Percentiles rank a stretch among this genome's conserved stretches.
These are phyloP conservation scores for Castanea crenata DNA, from an alignment of 306 rosid species.

Conservation along the genomic window DNA sequence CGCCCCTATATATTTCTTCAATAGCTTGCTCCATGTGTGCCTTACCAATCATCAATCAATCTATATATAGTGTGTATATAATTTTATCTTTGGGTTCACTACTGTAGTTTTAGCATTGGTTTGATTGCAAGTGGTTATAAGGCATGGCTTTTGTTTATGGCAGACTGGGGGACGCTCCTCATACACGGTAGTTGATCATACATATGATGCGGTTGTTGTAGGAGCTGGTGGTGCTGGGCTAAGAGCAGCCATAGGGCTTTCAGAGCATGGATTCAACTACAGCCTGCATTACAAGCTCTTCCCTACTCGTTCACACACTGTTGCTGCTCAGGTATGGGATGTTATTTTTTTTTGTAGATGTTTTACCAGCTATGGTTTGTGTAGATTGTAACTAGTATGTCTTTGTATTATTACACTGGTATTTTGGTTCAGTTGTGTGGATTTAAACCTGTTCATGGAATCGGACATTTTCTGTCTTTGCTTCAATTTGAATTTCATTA, in stretches of 20 bases:
- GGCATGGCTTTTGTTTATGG: conserved; percentile 14
- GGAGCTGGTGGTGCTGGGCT: conserved; percentile 99
- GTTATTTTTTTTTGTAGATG: neutral
- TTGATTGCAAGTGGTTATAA: conserved; percentile 7
- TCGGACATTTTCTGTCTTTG: neutral
- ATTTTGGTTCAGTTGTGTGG: neutral
- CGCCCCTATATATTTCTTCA: no score
- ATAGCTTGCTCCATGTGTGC: no score
- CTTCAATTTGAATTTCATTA: neutral
- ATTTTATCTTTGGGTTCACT: neutral
- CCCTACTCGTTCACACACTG: conserved; percentile 98
- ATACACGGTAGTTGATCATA: conserved; percentile 88
- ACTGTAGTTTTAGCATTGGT: neutral
- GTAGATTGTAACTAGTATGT: neutral
- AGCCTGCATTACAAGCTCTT: conserved; percentile 94
- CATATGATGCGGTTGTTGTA: conserved; percentile 85
- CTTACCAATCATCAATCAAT: no score
- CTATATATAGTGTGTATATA: no score
- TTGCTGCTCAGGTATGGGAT: conserved; percentile 86
- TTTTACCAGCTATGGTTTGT: neutral
- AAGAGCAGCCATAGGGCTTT: conserved; percentile 94
- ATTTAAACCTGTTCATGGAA: neutral
- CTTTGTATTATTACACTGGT: neutral
- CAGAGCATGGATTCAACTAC: conserved; percentile 96
- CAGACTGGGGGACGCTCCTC: conserved; percentile 63